Evolutionary conservation across 495 filamentous ascomycete genomes (phyloP).

Genomic region (Amniculicola lignicola): DNA sequence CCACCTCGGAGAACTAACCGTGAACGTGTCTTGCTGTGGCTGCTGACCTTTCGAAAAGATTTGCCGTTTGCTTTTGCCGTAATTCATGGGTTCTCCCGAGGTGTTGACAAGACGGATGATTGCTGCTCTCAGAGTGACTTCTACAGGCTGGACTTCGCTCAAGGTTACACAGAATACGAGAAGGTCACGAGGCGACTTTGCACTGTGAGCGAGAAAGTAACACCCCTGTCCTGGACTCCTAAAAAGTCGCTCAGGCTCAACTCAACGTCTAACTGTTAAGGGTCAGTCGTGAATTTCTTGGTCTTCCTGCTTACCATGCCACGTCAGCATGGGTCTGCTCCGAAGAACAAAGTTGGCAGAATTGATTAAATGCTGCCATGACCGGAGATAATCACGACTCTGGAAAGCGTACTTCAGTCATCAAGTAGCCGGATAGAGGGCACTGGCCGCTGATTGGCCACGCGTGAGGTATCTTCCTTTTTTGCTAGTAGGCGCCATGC

Average conservation of each 20-base stretch:
- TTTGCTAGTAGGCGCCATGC: background rate
- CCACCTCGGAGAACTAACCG: too few species aligned
- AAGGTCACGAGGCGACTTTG: slow-evolving; percentile 2
- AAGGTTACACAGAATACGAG: background rate
- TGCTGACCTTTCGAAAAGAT: too few species aligned
- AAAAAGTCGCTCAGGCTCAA: slow-evolving; percentile 6
- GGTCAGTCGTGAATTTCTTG: background rate
- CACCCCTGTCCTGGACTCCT: slow-evolving; percentile 2
- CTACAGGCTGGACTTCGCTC: background rate
- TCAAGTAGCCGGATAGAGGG: background rate
- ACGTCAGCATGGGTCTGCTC: slow-evolving; percentile 8
- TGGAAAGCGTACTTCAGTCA: slow-evolving; percentile 10
- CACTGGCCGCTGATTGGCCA: slow-evolving; percentile 3
- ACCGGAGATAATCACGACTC: slow-evolving; percentile 11
- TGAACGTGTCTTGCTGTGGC: too few species aligned
- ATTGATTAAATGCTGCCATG: slow-evolving; percentile 23
- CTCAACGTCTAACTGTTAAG: background rate
- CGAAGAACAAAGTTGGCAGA: background rate
- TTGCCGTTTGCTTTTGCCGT: background rate
- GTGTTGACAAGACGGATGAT: too few species aligned
- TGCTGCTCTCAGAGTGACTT: too few species aligned
- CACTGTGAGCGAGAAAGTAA: background rate
- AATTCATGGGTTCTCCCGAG: background rate
- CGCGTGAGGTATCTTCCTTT: background rate
- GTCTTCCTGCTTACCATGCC: background rate